Evolutionary conservation across 108 stramenopile genomes (phyloP).

Genomic region (Bacterosira constricta): DNA sequence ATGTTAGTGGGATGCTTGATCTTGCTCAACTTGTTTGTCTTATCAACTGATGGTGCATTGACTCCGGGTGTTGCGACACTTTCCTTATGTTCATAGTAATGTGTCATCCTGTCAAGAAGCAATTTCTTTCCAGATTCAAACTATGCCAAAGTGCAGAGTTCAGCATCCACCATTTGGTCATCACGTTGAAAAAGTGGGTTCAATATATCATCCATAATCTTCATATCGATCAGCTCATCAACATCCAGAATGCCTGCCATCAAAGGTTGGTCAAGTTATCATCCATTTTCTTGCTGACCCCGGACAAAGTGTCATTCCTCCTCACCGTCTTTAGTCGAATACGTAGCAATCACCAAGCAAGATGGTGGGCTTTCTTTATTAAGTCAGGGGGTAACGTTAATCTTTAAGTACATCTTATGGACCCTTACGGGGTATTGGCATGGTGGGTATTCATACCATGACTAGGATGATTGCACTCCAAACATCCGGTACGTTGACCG

Average conservation of each 20-base stretch:
- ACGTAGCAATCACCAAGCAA: neutral
- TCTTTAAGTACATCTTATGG: too few relatives aligned
- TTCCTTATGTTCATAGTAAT: neutral
- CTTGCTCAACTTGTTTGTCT: too few relatives aligned
- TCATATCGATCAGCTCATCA: neutral
- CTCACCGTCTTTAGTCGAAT: neutral
- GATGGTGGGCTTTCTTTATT: neutral
- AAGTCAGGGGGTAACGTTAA: too few relatives aligned
- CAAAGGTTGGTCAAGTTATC: too few relatives aligned
- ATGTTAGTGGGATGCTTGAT: too few relatives aligned
- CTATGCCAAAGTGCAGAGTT: slow-evolving; percentile 12
- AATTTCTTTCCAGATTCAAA: slow-evolving; percentile 3
- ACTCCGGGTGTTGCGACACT: neutral
- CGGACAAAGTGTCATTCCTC: neutral
- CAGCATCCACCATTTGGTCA: neutral
- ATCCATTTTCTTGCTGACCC: neutral
- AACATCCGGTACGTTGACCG: too few relatives aligned
- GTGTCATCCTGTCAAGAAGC: slow-evolving; percentile 1
- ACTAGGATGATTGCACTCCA: too few relatives aligned
- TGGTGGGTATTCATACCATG: too few relatives aligned
- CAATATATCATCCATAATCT: slow-evolving; percentile 19
- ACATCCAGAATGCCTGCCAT: neutral
- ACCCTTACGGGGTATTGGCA: too few relatives aligned
- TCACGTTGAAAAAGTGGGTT: slow-evolving; percentile 15
- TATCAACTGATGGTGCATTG: too few relatives aligned